Percentiles rank a stretch among this genome's conserved stretches.
phyloP scores from a whole-genome alignment of 805 yeast species.

The Barnettozyma californica region DNA sequence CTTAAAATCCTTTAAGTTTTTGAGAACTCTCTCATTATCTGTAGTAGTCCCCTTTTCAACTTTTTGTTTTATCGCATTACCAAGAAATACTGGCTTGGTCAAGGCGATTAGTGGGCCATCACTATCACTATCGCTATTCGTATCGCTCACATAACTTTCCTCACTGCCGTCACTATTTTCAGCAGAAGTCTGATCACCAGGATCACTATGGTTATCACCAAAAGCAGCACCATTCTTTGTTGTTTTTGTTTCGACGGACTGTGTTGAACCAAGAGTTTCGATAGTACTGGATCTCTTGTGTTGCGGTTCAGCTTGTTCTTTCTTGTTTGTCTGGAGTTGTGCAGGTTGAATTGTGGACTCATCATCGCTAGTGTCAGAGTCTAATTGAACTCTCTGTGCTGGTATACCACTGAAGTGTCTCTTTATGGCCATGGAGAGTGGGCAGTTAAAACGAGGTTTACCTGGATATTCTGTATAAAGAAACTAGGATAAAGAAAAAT shows the following conservation, averaged over 20 bases:
- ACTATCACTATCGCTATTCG: conserved; percentile 1
- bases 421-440: conserved; percentile 6
- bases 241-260: conserved; percentile 26
- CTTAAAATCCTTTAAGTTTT: conserved; percentile 24
- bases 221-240: conserved; percentile 31
- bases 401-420: conserved; percentile 12
- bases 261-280: conserved; percentile 27
- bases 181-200: conserved; percentile 27
- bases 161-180: conserved; percentile 20
- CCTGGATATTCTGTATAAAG: background rate
- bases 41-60: conserved; percentile 6
- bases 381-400: background rate
- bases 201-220: conserved; percentile 27
- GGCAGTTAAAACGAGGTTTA: background rate
- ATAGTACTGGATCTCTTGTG: conserved; percentile 30
- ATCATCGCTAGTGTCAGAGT: background rate
- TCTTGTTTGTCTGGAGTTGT: conserved; percentile 20
- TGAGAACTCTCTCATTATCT: conserved; percentile 24
- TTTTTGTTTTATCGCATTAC: conserved; percentile 11
- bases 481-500: background rate
- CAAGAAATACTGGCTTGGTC: conserved; percentile 24
- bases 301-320: conserved; percentile 26
- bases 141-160: conserved; percentile 11
- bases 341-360: background rate
- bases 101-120: conserved; percentile 14